Percentiles rank a stretch among this genome's conserved stretches.
Evolutionary conservation across 2,329 filamentous ascomycete genomes (phyloP).

Genomic region (Colletotrichum destructivum): DNA sequence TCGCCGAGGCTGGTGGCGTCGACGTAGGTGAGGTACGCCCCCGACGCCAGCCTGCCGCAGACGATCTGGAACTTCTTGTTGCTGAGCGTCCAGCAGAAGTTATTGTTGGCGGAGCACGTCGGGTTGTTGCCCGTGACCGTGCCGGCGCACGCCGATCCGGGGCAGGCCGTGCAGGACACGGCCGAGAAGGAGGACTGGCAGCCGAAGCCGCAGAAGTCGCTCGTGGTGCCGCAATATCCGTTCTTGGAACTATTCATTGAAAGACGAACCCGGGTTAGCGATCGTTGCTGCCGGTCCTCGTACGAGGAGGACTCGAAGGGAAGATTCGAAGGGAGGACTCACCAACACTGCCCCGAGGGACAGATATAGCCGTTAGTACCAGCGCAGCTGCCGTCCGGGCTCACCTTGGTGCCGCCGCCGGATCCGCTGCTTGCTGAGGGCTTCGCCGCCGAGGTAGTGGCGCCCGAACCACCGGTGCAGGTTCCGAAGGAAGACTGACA

Average conservation of each 20-base stretch:
- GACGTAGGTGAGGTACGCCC: constrained; percentile 12
- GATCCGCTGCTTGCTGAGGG: constrained; percentile 12
- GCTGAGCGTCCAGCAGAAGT: constrained; percentile 28
- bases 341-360: constrained; percentile 41
- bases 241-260: constrained; percentile 31
- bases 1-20: constrained; percentile 29
- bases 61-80: constrained; percentile 33
- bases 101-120: constrained; percentile 24
- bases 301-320: not conserved
- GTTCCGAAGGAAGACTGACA: constrained; percentile 33
- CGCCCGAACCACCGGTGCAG: constrained; percentile 22
- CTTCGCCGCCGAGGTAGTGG: constrained; percentile 19
- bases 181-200: constrained; percentile 33
- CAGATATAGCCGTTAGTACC: constrained; percentile 58
- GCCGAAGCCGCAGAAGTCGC: constrained; percentile 43
- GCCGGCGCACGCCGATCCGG: constrained; percentile 22
- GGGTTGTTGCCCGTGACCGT: constrained; percentile 21
- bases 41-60: constrained; percentile 31
- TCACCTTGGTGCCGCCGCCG: constrained; percentile 3
- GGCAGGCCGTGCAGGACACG: constrained; percentile 19
- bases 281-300: not conserved
- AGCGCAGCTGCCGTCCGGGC: constrained; percentile 57
- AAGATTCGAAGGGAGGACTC: constrained; percentile 22
- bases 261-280: not conserved
- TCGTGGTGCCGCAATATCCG: constrained; percentile 41